A percentile compares a stretch with the other conserved stretches of the same genome.
phyloP scores from a whole-genome alignment of 2,329 filamentous ascomycete genomes.

The Fusarium sp. region DNA sequence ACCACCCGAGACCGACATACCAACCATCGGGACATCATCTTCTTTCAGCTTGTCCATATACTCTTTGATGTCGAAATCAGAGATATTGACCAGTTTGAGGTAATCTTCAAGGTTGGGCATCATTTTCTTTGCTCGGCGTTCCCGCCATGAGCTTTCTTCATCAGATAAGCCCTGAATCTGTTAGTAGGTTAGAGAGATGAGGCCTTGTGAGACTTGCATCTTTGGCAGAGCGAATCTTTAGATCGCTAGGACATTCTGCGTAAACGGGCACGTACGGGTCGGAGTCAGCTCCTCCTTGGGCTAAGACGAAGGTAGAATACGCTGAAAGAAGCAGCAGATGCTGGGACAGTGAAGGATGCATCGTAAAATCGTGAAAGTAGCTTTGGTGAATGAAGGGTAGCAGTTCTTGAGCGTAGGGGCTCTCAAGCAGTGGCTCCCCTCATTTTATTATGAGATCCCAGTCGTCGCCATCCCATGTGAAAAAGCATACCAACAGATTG shows the following conservation, averaged over 20 bases:
- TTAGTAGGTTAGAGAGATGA: fast-evolving
- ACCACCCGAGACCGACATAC: constrained; percentile 44
- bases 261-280: constrained; percentile 35
- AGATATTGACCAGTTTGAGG: constrained; percentile 38
- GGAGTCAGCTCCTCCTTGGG: constrained; percentile 9
- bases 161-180: constrained; percentile 37
- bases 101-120: constrained; percentile 38
- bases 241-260: constrained; percentile 11
- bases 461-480: not conserved
- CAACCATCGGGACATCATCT: constrained; percentile 37
- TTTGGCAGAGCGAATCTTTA: constrained; percentile 24
- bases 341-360: not conserved
- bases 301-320: not conserved
- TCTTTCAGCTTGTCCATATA: constrained; percentile 40
- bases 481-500: constrained; percentile 2
- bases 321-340: not conserved
- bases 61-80: constrained; percentile 32
- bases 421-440: not conserved
- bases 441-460: not conserved
- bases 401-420: not conserved
- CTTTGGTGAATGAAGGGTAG: no score
- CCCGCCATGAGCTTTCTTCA: constrained; percentile 39
- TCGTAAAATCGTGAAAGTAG: not conserved
- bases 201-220: not conserved
- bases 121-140: constrained; percentile 32